Base-by-base conservation (phyloP, 1,139 yeast genomes). In the Saccharomyces hybrid region DNA sequence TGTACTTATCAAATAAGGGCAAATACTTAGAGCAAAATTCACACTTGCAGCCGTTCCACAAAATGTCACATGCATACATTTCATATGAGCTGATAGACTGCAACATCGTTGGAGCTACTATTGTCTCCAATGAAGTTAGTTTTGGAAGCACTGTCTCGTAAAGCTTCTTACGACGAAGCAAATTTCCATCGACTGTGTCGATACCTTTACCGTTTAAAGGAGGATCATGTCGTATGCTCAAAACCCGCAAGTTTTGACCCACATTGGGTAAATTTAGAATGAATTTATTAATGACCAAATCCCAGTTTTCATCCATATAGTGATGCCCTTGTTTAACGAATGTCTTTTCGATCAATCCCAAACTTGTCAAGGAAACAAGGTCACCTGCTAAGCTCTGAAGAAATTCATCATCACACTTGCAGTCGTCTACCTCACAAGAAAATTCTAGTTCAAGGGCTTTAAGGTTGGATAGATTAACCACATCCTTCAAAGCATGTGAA, bases 41-140 rank as follows among this genome's bases (percentile, higher is more conserved):
- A 65, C 95, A 86, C 54, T 77, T 77, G 67, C 93, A 86, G 0
- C 91, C 91, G 65, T 84, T 86, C 90, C 91, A 86, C 46, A 86
- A 67, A 53, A 86, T 60, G 57, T 83, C 85, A 54, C 87, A 84
- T 70, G 83, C 81, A 8, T 84, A 70, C 55, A 83, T 84, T 60
- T 86, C 93, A 66, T 85, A 86, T 57, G 88, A 79, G 0, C 88
- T 75, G 34, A 84, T 71, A 0, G 83, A 71, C 55, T 81, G 81
- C 55, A 86, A 66, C 51, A 84, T 73, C 7, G 81, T 80, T 1
- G 90, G 89, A 1, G 83, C 74, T 2, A 78, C 70, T 7, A 86
- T 64, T 1, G 72, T 73, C 51, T 78, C 70, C 47, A 78, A 70
- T 8, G 73, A 70, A 4, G 60, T 61, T 29, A 83, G 62, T 16